These are phyloP conservation scores for Russula abietina DNA, from an alignment of 768 basidiomycete genomes.

Conservation along the genomic window DNA sequence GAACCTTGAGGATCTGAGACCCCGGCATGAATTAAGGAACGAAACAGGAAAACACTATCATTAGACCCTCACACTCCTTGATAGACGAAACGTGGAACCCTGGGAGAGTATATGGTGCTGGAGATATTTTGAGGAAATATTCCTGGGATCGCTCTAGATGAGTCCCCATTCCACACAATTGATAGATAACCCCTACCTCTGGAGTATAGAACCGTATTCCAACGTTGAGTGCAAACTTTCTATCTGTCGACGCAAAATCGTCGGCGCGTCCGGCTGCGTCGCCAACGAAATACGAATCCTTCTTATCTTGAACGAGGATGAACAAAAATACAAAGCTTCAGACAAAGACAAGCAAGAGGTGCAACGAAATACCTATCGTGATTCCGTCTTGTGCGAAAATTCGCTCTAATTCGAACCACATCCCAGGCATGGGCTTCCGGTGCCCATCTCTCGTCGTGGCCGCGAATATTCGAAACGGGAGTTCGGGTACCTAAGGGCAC, in stretches of 20 bases:
- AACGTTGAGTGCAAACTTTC: conserved; percentile 78
- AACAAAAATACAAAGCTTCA: neutral
- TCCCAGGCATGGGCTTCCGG: conserved; percentile 84
- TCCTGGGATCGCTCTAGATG: conserved; percentile 45
- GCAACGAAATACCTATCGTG: conserved; percentile 52
- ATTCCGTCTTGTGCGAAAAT: conserved; percentile 54
- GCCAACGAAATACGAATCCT: conserved; percentile 71
- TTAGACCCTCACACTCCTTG: conserved; percentile 24
- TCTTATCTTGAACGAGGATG: conserved; percentile 45
- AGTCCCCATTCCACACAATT: neutral
- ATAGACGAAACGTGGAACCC: conserved; percentile 63
- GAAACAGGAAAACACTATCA: neutral
- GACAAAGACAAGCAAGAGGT: neutral
- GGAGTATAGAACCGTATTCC: conserved; percentile 75
- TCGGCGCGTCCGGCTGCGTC: conserved; percentile 79
- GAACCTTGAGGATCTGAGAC: conserved; percentile 41
- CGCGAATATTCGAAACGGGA: conserved; percentile 76
- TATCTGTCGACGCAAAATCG: conserved; percentile 79
- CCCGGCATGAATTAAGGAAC: conserved; percentile 37
- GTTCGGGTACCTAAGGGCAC: conserved; percentile 48
- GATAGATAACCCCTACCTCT: conserved; percentile 48
- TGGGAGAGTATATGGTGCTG: conserved; percentile 44
- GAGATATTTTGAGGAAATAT: conserved; percentile 58
- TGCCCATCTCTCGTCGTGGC: conserved; percentile 69
- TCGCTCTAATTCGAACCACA: conserved; percentile 69